Percentiles rank a stretch among this genome's conserved stretches.
Conservation (phyloP, 441 rosid genomes). For the Capsella rubella region DNA sequence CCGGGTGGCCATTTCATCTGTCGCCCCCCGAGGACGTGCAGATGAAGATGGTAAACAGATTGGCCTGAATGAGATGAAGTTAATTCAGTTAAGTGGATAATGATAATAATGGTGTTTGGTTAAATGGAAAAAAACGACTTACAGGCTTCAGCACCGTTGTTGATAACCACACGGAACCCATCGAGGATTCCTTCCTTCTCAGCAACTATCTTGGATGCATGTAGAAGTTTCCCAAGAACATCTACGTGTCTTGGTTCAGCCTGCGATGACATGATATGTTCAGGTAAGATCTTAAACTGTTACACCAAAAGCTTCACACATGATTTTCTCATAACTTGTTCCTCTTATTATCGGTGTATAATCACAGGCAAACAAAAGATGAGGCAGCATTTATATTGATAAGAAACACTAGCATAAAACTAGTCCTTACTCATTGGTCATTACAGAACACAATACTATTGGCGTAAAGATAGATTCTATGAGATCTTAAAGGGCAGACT, state of each 20-base stretch:
- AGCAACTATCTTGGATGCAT: conserved; percentile 83
- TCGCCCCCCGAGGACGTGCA: conserved; percentile 89
- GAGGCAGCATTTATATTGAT: background rate
- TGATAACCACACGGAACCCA: conserved; percentile 89
- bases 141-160: conserved; percentile 82
- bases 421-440: background rate
- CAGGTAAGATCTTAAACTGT: conserved; percentile 21
- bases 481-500: background rate
- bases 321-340: no score
- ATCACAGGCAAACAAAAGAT: background rate
- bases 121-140: conserved; percentile 47
- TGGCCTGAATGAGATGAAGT: conserved; percentile 60
- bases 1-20: conserved; percentile 96
- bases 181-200: conserved; percentile 86
- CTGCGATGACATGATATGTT: conserved; percentile 41
- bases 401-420: background rate
- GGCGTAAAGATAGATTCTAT: background rate
- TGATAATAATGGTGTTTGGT: conserved; percentile 6
- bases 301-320: background rate
- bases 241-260: conserved; percentile 77
- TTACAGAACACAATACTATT: conserved; percentile 6
- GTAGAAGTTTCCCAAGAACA: conserved; percentile 76
- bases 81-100: conserved; percentile 1
- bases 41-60: conserved; percentile 92
- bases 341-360: background rate